phyloP scores from a whole-genome alignment of 148 eudicot species.

The Hydrangea macrophylla region DNA sequence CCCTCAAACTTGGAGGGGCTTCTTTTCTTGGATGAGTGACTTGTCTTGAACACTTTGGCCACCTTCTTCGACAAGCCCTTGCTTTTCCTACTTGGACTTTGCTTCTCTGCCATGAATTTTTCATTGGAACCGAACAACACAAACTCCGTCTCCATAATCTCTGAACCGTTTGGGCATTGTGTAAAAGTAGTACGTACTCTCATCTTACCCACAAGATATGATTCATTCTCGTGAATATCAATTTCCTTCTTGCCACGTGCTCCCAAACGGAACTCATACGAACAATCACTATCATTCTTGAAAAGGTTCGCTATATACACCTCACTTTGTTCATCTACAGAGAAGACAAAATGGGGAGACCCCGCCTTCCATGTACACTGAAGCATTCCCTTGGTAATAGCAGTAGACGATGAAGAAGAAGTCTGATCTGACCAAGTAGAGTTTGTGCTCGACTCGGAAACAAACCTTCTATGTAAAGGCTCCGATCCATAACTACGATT shows the following conservation, averaged over 20 bases:
- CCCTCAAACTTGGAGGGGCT: constrained; percentile 31
- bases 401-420: constrained; percentile 29
- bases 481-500: constrained; percentile 27
- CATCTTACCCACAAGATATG: constrained; percentile 67
- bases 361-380: constrained; percentile 61
- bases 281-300: constrained; percentile 42
- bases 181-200: constrained; percentile 55
- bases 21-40: constrained; percentile 42
- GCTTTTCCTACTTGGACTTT: constrained; percentile 34
- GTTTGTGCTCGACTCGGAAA: constrained; percentile 40
- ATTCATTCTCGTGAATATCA: constrained; percentile 24
- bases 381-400: constrained; percentile 60
- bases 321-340: constrained; percentile 67
- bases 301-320: constrained; percentile 52
- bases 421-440: constrained; percentile 38
- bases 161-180: constrained; percentile 37
- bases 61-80: constrained; percentile 59
- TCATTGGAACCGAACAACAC: constrained; percentile 50
- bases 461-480: constrained; percentile 32
- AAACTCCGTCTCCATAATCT: constrained; percentile 65
- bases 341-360: constrained; percentile 64
- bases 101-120: constrained; percentile 29
- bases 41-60: constrained; percentile 45
- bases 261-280: constrained; percentile 53
- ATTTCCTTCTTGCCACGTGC: constrained; percentile 29